Evolutionary conservation across 2,329 filamentous ascomycete species (phyloP).

Genomic region (Colletotrichum sojae): DNA sequence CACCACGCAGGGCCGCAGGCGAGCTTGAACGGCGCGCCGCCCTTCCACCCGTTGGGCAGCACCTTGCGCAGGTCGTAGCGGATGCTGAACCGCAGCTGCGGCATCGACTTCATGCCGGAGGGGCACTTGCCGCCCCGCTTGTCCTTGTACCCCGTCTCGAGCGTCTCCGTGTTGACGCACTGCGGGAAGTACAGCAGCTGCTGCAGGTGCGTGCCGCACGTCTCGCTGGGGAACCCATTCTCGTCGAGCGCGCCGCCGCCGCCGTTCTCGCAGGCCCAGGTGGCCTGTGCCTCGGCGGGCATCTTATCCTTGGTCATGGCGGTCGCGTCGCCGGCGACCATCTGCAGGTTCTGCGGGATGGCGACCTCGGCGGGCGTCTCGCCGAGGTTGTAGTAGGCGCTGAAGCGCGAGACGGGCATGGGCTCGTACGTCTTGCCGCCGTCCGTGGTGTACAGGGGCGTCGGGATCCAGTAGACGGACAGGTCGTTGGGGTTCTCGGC

Average conservation of each 20-base stretch:
- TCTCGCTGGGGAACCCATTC: conserved; percentile 80
- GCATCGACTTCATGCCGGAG: conserved; percentile 59
- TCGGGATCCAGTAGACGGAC: conserved; percentile 62
- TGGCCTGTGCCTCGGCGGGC: conserved; percentile 42
- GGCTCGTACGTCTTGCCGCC: conserved; percentile 49
- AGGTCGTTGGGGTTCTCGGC: conserved; percentile 63
- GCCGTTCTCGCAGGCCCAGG: conserved; percentile 51
- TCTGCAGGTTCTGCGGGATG: conserved; percentile 60
- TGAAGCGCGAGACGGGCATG: conserved; percentile 56
- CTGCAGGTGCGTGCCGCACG: conserved; percentile 69
- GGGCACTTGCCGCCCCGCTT: conserved; percentile 56
- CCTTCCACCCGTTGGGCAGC: conserved; percentile 60
- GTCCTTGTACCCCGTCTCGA: conserved; percentile 47
- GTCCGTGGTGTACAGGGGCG: conserved; percentile 54
- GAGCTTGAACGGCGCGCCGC: conserved; percentile 59
- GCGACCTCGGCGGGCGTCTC: conserved; percentile 56
- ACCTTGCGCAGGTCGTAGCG: conserved; percentile 61
- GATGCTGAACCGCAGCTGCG: conserved; percentile 62
- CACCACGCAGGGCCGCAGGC: conserved; percentile 58
- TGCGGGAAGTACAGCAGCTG: conserved; percentile 61
- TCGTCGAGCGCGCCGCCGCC: conserved; percentile 57
- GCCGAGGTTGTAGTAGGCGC: conserved; percentile 61
- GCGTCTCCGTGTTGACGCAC: conserved; percentile 45
- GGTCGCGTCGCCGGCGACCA: conserved; percentile 57
- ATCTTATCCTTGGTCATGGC: conserved; percentile 57